Conservation (phyloP, 1,284 basidiomycete genomes). For the Puccinia sorghi region DNA sequence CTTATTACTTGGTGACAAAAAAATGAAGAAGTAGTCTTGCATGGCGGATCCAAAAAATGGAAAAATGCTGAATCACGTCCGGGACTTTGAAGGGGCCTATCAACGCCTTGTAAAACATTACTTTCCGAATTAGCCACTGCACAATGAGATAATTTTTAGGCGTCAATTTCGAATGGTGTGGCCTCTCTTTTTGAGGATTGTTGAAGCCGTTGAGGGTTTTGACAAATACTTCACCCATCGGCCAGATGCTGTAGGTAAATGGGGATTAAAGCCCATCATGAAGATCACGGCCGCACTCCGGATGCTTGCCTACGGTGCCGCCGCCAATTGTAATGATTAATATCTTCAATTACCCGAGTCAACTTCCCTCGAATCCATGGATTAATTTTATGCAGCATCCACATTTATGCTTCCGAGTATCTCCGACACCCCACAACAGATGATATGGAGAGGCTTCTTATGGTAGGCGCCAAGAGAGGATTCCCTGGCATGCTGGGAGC, state of each 20-base stretch:
- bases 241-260: not conserved
- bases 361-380: not conserved
- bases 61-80: too few species aligned
- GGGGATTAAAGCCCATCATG: not conserved
- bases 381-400: not conserved
- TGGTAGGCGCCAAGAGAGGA: not conserved
- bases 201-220: not conserved
- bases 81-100: too few species aligned
- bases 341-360: conserved; percentile 10
- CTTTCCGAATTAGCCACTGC: too few species aligned
- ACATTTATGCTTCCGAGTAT: not conserved
- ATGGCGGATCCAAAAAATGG: too few species aligned
- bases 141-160: too few species aligned
- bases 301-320: conserved; percentile 13
- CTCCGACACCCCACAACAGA: not conserved
- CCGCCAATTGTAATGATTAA: not conserved
- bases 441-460: not conserved
- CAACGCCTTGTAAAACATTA: too few species aligned
- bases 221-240: not conserved
- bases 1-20: too few species aligned
- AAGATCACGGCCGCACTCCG: conserved; percentile 5
- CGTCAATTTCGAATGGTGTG: not conserved
- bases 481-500: conserved; percentile 20
- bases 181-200: not conserved
- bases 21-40: too few species aligned